A percentile compares a stretch with the other conserved stretches of the same genome.
phyloP scores from a whole-genome alignment of 228 moss, liverwort and hornwort species.

The Sphagnum fallax region DNA sequence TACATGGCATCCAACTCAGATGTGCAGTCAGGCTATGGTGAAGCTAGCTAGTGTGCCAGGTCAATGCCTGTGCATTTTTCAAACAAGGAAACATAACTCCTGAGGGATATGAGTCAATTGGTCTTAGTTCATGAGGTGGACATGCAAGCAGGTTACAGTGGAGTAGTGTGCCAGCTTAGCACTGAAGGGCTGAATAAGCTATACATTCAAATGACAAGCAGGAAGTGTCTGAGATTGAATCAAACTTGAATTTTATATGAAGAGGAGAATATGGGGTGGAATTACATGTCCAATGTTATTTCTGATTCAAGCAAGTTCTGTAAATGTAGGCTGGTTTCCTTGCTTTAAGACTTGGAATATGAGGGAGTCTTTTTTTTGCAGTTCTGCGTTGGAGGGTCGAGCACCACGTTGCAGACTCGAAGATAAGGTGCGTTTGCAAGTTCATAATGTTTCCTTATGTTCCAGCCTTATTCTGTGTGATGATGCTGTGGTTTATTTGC shows the following conservation, averaged over 20 bases:
- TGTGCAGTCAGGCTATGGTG: no score
- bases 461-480: background rate
- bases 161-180: background rate
- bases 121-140: background rate
- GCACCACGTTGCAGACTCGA: conserved; percentile 83
- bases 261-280: no score
- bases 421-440: conserved; percentile 46
- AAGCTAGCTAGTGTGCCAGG: no score
- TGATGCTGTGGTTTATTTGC: background rate
- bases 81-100: background rate
- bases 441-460: background rate
- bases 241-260: no score
- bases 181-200: background rate
- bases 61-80: no score
- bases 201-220: background rate
- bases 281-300: no score
- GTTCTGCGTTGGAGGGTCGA: conserved; percentile 74
- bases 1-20: no score
- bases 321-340: no score
- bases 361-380: conserved; percentile 1
- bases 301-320: no score
- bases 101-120: background rate
- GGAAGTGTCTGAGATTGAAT: no score
- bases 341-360: no score
- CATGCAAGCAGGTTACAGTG: background rate